Evolutionary conservation across 805 yeast species (phyloP), one percentile per base, ranked within the genome.

Genomic region (Diddensiella caesifluorescens): DNA sequence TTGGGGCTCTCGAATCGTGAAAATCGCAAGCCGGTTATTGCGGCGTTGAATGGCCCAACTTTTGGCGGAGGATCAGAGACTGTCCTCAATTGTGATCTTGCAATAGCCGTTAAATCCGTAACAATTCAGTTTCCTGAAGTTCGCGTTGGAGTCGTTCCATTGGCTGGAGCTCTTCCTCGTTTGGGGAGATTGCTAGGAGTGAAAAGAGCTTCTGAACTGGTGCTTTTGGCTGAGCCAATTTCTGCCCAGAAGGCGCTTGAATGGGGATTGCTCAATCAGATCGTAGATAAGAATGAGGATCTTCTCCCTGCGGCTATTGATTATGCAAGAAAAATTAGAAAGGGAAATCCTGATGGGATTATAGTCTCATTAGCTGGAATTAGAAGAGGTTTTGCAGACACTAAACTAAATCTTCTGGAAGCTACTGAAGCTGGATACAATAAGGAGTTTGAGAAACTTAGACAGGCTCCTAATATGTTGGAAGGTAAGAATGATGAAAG

Each of bases 1-100:
- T 31, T 45, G 16, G 50, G 50, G 3, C 26, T 47, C 12, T 35
- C 50, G 9, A 47, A 47, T 16, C 42, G 50, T 5, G 22, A 25
- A 4, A 41, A 41, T 15, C 40, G 38, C 19, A 47, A 47, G 35
- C 50, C 50, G 9, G 39, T 47, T 19, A 47, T 47, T 22, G 50
- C 47, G 16, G 50, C 50, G 4, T 32, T 47, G 23, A 47, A 47
- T 36, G 50, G 50, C 7, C 25, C 48, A 3, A 38, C 50, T 10
- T 47, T 22, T 22, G 50, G 50, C 22, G 50, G 50, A 2, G 50
- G 50, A 12, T 34, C 48, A 35, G 50, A 47, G 39, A 36, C 48
- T 12, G 39, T 46, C 12, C 15, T 41, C 27, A 47, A 47, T 27
- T 47, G 50, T 23, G 49, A 45, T 45, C 28, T 47, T 25, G 49